Evolutionary conservation across 176 grass and related monocot genomes (phyloP).

Genomic region (Avena insularis): DNA sequence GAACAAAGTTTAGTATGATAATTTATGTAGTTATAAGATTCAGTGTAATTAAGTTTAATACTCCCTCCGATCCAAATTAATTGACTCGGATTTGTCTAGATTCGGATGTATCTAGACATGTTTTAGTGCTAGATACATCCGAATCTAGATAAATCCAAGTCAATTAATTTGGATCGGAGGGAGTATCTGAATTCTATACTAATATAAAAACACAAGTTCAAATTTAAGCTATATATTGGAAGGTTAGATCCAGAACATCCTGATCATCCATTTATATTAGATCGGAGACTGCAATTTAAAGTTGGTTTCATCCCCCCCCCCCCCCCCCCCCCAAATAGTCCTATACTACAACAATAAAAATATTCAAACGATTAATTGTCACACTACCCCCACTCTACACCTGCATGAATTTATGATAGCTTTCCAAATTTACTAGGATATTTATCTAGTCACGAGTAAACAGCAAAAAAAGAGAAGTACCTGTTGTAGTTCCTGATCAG

Average conservation of each 20-base stretch:
- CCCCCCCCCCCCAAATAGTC: neutral
- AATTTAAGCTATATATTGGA: slow-evolving; percentile 2
- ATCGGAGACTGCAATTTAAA: neutral
- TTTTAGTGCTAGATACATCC: too few species aligned
- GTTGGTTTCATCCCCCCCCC: neutral
- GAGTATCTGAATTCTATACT: neutral
- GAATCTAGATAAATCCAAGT: too few species aligned
- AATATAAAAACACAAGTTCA: neutral
- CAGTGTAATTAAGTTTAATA: slow-evolving; percentile 18
- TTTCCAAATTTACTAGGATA: slow-evolving; percentile 5
- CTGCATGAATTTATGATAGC: neutral
- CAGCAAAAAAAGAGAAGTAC: slow-evolving; percentile 47
- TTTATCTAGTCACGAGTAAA: slow-evolving; percentile 27
- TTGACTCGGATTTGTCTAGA: too few species aligned
- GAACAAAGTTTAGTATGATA: slow-evolving; percentile 28
- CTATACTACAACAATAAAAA: slow-evolving; percentile 6
- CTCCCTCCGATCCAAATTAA: too few species aligned
- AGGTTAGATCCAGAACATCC: neutral
- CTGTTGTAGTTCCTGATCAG: slow-evolving; percentile 96
- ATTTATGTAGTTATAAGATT: slow-evolving; percentile 15
- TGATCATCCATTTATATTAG: neutral
- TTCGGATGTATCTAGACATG: too few species aligned
- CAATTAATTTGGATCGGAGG: too few species aligned
- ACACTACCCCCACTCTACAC: slow-evolving; percentile 4
- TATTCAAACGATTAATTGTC: neutral